Base-by-base conservation (phyloP, 2,329 filamentous ascomycete genomes). In the Colletotrichum liriopes region DNA sequence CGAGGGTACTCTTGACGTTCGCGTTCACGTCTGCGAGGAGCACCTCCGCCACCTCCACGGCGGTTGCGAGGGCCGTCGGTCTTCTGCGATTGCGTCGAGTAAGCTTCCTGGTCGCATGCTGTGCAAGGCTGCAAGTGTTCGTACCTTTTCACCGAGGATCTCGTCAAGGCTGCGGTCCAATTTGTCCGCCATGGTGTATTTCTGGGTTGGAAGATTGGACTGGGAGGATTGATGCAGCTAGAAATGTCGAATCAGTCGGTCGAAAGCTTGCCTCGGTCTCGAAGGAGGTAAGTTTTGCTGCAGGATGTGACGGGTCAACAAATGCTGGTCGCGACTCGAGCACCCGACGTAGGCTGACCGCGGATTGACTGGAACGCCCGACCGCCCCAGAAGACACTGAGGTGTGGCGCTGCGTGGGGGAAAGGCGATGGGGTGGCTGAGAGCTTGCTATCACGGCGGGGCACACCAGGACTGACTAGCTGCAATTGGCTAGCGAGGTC, bases 1-100 rank as follows among this genome's bases (percentile, higher is more conserved):
- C 93, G 92, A 79, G 93, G 93, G 77, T 89, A 92, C 58, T 84
- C 80, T 47, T 85, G 82, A 51, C 80, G 81, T 67, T 82, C 82
- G 45, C 71, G 71, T 58, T 83, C 79, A 60, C 78, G 77, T 55
- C 73, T 62, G 39, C 61, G 72, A 49, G 55, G 73, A 45, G 65
- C 49, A 41, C 76, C 69, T 60, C 76, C 67, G 58, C 77, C 77
- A 59, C 75, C 77, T 23, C 78, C 77, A 11, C 82, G 80, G 68
- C 81, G 77, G 76, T 80, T 81, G 74, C 81, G 80, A 77, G 81
- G 76, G 70, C 79, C 79, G 75, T 78, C 81, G 77, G 76, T 79
- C 52, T 67, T 74, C 73, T 75, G 47, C 49, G 20, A 45, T 39
- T 58, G 54, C 20, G 56, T 55, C 58, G 41, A 55, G 71, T 75